Percentiles rank a stretch among this genome's conserved stretches.
Conservation (phyloP, 192 early-diverging fungal species). For the Linnemannia hyalina region DNA sequence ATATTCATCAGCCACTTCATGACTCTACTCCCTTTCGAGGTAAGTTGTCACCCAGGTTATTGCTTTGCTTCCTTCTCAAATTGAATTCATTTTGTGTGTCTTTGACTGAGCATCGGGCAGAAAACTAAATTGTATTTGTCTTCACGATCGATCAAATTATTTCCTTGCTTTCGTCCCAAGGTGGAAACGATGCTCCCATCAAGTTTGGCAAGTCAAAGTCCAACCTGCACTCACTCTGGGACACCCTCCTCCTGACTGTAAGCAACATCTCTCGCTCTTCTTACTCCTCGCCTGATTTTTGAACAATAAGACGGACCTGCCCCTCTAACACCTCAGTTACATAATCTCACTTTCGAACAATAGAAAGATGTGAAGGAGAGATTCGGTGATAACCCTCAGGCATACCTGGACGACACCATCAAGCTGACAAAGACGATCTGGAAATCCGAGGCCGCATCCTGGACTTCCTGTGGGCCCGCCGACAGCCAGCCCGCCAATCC, state of each 20-base stretch:
- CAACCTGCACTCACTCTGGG: conserved; percentile 56
- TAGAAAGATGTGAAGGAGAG: conserved; percentile 44
- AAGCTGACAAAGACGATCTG: conserved; percentile 27
- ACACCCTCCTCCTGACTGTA: conserved; percentile 49
- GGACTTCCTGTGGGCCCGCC: conserved; percentile 34
- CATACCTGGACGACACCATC: conserved; percentile 46
- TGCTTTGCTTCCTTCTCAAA: background rate
- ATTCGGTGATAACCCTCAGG: conserved; percentile 33
- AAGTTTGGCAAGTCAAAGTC: conserved; percentile 42
- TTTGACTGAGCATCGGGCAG: background rate
- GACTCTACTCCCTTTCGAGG: conserved; percentile 24
- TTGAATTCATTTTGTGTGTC: background rate
- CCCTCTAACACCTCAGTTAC: background rate
- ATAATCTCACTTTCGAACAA: background rate
- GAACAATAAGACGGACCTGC: background rate
- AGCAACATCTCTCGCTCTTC: background rate
- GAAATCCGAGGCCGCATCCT: conserved; percentile 20
- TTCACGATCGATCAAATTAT: background rate
- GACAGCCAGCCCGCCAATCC: conserved; percentile 19
- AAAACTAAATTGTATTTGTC: background rate
- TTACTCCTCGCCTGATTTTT: conserved; percentile 1
- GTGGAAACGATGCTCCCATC: conserved; percentile 48
- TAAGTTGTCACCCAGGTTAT: background rate
- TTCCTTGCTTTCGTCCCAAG: background rate
- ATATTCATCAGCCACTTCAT: conserved; percentile 64